These are phyloP conservation scores for Ogataea sp. DNA, from an alignment of 805 yeast genomes.

Conservation along the genomic window DNA sequence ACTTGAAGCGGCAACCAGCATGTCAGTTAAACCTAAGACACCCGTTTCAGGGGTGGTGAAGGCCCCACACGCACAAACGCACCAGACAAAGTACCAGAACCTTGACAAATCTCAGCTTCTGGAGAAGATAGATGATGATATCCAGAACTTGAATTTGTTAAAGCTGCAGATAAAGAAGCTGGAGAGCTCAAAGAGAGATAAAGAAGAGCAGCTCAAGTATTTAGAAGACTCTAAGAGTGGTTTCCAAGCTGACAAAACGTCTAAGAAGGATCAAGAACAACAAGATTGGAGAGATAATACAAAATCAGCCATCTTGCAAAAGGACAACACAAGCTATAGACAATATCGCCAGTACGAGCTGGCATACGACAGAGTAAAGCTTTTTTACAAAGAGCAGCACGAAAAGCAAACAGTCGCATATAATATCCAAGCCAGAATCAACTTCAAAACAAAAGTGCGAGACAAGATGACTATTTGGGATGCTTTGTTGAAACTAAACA, in stretches of 20 bases:
- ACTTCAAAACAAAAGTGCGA: slow-evolving; percentile 58
- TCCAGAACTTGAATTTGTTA: slow-evolving; percentile 31
- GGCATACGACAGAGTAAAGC: slow-evolving; percentile 60
- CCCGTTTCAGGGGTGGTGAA: background rate
- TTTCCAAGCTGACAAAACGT: no score
- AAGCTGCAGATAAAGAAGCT: slow-evolving; percentile 21
- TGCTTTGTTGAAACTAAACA: slow-evolving; percentile 53
- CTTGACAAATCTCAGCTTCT: slow-evolving; percentile 24
- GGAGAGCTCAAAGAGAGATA: slow-evolving; percentile 9
- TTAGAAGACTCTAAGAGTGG: slow-evolving; percentile 2
- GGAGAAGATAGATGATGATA: slow-evolving; percentile 35
- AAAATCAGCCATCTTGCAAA: background rate
- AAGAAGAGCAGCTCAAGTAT: slow-evolving; percentile 6
- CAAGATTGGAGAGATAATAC: slow-evolving; percentile 1
- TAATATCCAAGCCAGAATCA: slow-evolving; percentile 62
- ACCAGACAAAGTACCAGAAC: slow-evolving; percentile 16
- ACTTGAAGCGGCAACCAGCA: no score
- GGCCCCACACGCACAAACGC: slow-evolving; percentile 1
- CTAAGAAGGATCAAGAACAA: slow-evolving; percentile 2
- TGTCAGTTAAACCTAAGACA: background rate
- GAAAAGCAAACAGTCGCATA: slow-evolving; percentile 64
- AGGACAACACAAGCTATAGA: slow-evolving; percentile 11
- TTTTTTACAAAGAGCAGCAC: slow-evolving; percentile 62
- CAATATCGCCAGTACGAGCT: slow-evolving; percentile 58
- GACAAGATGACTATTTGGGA: slow-evolving; percentile 70